Evolutionary conservation across 768 basidiomycete genomes (phyloP).

Genomic region (Calocera cornea): DNA sequence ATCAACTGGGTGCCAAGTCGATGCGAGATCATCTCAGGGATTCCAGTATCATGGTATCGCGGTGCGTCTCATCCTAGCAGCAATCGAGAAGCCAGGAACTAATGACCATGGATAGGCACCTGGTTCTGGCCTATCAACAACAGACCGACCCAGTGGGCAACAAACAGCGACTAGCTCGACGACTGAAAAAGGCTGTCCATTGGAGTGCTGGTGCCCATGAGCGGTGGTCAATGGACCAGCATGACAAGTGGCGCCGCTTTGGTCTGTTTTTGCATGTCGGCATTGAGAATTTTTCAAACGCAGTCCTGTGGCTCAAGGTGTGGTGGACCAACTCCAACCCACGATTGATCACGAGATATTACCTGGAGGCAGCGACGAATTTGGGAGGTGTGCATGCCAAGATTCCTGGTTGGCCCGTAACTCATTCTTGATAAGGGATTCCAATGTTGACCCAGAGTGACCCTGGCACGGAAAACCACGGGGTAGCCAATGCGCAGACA

Average conservation of each 20-base stretch:
- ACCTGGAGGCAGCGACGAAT: neutral
- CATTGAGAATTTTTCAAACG: conserved; percentile 15
- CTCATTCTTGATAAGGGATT: conserved; percentile 12
- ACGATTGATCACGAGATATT: neutral
- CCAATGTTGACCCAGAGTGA: conserved; percentile 35
- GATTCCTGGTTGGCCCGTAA: too few species aligned
- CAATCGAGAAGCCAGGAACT: neutral
- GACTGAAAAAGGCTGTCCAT: conserved; percentile 23
- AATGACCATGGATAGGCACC: neutral
- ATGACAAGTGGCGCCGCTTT: conserved; percentile 35
- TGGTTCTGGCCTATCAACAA: neutral
- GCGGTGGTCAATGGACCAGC: conserved; percentile 29
- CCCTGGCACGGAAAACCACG: conserved; percentile 32
- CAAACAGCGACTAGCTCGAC: conserved; percentile 14
- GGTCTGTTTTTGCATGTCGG: conserved; percentile 24
- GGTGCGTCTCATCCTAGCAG: neutral
- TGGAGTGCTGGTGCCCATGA: conserved; percentile 34
- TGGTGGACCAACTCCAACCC: conserved; percentile 2
- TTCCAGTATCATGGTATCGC: neutral
- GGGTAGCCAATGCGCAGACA: conserved; percentile 35
- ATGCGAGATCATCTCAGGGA: neutral
- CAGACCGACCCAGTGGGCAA: neutral
- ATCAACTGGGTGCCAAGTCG: neutral
- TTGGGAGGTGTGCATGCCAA: neutral
- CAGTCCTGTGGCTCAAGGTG: neutral